Evolutionary conservation across 805 yeast genomes (phyloP), one percentile per base, ranked within the genome.

Genomic region (Danielia reshetovae): DNA sequence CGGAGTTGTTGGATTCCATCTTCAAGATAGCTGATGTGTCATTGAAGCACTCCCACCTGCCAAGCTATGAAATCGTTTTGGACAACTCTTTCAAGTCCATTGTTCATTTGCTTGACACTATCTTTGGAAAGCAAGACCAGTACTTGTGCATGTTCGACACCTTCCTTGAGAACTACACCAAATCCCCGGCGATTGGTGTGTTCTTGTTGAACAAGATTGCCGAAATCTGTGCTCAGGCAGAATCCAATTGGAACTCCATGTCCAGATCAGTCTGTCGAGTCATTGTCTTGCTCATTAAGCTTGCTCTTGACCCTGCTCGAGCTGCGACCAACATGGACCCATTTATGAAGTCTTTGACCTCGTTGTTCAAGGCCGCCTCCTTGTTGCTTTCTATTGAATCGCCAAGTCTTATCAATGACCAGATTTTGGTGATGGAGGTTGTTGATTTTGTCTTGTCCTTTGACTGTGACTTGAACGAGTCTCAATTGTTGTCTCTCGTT

Each of bases 251-350:
- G 87, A 76, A 66, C 52, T 68, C 77, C 24, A 65, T 75, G 29
- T 79, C 85, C 4, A 67, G 86, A 50, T 75, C 85, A 0, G 58
- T 79, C 26, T 80, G 86, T 46, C 71, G 88, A 32, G 67, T 76
- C 7, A 67, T 77, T 13, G 67, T 77, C 4, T 59, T 77, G 30
- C 48, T 82, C 27, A 51, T 81, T 34, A 70, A 69, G 36, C 54
- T 67, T 30, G 57, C 68, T 0, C 47, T 61, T 13, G 35, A 35
- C 25, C 48, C 69, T 1, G 18, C 42, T 22, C 34, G 34, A n/a
- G 49, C 42, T 18, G 29, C 40, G 23, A 35, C 33, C 9, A 48
- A 50, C 23, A 28, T 34, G 16, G 57, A 59, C 43, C 35, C 52
- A 56, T 40, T 55, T 63, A 32, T 56, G 59, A 29, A 51, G 44